Percentiles rank a stretch among this genome's conserved stretches.
These are phyloP conservation scores for Coemansia sp. DNA, from an alignment of 192 early-diverging fungal genomes.

Conservation along the genomic window DNA sequence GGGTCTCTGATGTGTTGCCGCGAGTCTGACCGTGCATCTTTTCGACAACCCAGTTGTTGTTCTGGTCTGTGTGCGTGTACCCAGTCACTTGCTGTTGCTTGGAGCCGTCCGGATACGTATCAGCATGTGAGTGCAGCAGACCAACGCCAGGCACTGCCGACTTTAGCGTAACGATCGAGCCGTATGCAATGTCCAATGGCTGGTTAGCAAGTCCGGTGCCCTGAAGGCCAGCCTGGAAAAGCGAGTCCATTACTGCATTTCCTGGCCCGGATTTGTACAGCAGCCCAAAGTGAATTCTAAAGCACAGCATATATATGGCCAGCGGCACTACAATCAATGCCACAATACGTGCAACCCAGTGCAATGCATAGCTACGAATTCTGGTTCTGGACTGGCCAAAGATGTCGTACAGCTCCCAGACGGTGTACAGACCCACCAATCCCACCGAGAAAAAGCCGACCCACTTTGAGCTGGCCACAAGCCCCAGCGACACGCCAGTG, in stretches of 20 bases:
- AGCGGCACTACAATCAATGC: conserved; percentile 83
- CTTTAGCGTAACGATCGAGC: conserved; percentile 85
- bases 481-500: conserved; percentile 86
- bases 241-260: conserved; percentile 89
- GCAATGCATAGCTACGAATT: conserved; percentile 64
- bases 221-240: conserved; percentile 91
- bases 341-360: conserved; percentile 80
- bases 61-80: conserved; percentile 89
- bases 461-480: conserved; percentile 93
- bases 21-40: conserved; percentile 56
- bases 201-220: conserved; percentile 79
- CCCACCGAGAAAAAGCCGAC: conserved; percentile 91
- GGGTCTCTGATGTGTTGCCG: conserved; percentile 27
- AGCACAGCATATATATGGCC: conserved; percentile 77
- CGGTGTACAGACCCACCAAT: conserved; percentile 85
- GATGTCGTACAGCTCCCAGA: conserved; percentile 91
- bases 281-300: conserved; percentile 86
- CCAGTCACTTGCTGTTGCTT: conserved; percentile 97
- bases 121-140: conserved; percentile 90
- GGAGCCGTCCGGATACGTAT: conserved; percentile 78
- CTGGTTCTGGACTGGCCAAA: conserved; percentile 71
- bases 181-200: conserved; percentile 88
- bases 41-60: conserved; percentile 87
- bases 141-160: conserved; percentile 82
- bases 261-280: conserved; percentile 79